Percentiles rank a stretch among this genome's conserved stretches.
Evolutionary conservation across 2,329 filamentous ascomycete species (phyloP).

Genomic region (Sphaerulina musiva): DNA sequence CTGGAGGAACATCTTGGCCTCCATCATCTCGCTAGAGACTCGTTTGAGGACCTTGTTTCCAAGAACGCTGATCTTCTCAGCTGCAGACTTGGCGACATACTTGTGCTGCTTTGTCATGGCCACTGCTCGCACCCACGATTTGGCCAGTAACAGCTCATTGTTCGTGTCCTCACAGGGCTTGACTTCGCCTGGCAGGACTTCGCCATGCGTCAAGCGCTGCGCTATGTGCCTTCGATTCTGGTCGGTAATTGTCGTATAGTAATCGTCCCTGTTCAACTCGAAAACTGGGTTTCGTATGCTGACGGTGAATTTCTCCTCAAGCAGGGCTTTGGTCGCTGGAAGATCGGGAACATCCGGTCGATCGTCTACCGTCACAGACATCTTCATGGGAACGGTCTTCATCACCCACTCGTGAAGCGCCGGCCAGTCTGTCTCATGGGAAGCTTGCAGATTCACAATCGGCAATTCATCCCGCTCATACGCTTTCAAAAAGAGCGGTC

Average conservation of each 20-base stretch:
- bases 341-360: conserved; percentile 33
- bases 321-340: conserved; percentile 11
- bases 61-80: conserved; percentile 36
- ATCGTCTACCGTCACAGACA: conserved; percentile 22
- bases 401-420: conserved; percentile 61
- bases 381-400: conserved; percentile 33
- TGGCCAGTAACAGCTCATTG: conserved; percentile 28
- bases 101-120: conserved; percentile 37
- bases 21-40: conserved; percentile 51
- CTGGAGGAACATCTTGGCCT: conserved; percentile 52
- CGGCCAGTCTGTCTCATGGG: conserved; percentile 62
- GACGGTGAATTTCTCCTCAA: conserved; percentile 16
- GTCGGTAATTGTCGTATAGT: conserved; percentile 20
- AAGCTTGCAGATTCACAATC: conserved; percentile 56
- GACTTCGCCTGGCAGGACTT: conserved; percentile 8
- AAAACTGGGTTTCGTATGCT: conserved; percentile 9
- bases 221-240: conserved; percentile 19
- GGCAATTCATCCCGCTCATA: conserved; percentile 59
- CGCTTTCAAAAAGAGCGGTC: conserved; percentile 57
- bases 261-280: conserved; percentile 17
- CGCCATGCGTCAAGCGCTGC: conserved; percentile 15
- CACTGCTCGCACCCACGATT: conserved; percentile 44
- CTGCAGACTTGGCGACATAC: conserved; percentile 38
- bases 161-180: conserved; percentile 13
- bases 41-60: conserved; percentile 35